A percentile compares a stretch with the other conserved stretches of the same genome.
phyloP scores from a whole-genome alignment of 2,329 filamentous ascomycete species.

The Escovopsis sp. region DNA sequence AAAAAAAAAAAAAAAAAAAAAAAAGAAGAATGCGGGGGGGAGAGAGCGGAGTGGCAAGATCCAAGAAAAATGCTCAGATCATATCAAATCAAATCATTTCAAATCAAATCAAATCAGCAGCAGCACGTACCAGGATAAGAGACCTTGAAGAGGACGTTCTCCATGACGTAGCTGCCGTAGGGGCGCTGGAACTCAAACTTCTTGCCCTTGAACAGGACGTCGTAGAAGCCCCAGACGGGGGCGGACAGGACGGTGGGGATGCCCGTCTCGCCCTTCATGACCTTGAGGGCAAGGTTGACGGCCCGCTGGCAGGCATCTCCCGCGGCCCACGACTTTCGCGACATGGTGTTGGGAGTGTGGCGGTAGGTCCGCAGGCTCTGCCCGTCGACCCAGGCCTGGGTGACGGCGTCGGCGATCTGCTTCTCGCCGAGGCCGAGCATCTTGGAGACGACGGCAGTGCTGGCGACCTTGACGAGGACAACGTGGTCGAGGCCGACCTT shows the following conservation, averaged over 20 bases:
- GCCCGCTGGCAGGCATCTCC: constrained; percentile 95
- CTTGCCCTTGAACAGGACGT: constrained; percentile 91
- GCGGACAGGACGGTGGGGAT: constrained; percentile 86
- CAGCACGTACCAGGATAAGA: constrained; percentile 69
- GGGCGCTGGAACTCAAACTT: constrained; percentile 91
- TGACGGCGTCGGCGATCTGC: constrained; percentile 90
- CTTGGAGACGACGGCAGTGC: constrained; percentile 84
- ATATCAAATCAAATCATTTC: background rate
- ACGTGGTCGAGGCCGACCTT: constrained; percentile 97
- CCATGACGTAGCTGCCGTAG: constrained; percentile 98
- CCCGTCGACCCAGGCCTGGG: constrained; percentile 94
- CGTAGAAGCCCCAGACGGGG: constrained; percentile 95
- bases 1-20: too few species aligned
- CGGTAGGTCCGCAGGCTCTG: constrained; percentile 94
- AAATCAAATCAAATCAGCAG: background rate
- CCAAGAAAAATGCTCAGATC: too few species aligned
- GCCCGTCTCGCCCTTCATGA: constrained; percentile 79
- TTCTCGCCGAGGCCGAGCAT: constrained; percentile 81
- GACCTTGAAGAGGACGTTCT: constrained; percentile 99
- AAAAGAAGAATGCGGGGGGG: too few species aligned
- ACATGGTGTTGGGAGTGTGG: constrained; percentile 98
- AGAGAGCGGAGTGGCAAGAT: too few species aligned
- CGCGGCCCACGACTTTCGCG: constrained; percentile 96
- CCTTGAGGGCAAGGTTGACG: constrained; percentile 82
- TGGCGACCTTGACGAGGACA: constrained; percentile 93